Base-by-base conservation (phyloP, 352 stramenopile species). In the Pythium dissotocum region DNA sequence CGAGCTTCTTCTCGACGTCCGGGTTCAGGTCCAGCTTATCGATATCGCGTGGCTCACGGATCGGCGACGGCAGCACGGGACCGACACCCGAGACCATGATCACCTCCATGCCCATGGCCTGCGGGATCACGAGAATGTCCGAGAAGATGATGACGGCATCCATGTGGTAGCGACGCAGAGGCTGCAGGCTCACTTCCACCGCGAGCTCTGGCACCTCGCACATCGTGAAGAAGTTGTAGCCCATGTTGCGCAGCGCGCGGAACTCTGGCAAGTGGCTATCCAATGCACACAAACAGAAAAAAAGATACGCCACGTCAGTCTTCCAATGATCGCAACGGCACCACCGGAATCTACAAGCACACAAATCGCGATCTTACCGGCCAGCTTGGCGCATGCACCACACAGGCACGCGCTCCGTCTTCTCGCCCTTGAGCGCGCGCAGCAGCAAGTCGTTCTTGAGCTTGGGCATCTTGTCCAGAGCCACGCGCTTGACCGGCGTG, bases 111-210 rank as follows among this genome's bases (percentile, higher is more conserved):
- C 95, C 95, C 77, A 99, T 93, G 35, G 97, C 97, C 82, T 99
- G 91, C 6, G 96, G 93, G 59, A 99, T 93, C n/a, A 99, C 97
- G 24, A 99, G 78, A 77, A 99, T 99, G 72, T 99, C 97, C 54
- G 89, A 98, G 81, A 99, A 99, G 64, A 99, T 94, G 77, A 99
- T 99, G 30, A 98, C 96, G 2, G 97, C 97, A 72, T 99, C 97
- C 62, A 99, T 89, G 71, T 97, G 82, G 70, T 95, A 97, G 57
- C 87, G 85, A 30, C 97, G 85, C 62, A 99, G 70, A 16, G 97
- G 97, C 77, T 99, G 97, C 75, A 99, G 73, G 64, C 97, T 99
- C 67, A 98, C 97, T 89, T 99, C 97, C 21, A 98, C 95, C 3
- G 90, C 90, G 32, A 97, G 77, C 72, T 93, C 79, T 0, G 88